Conservation (phyloP, 768 basidiomycete species). For the Suillus clintonianus region DNA sequence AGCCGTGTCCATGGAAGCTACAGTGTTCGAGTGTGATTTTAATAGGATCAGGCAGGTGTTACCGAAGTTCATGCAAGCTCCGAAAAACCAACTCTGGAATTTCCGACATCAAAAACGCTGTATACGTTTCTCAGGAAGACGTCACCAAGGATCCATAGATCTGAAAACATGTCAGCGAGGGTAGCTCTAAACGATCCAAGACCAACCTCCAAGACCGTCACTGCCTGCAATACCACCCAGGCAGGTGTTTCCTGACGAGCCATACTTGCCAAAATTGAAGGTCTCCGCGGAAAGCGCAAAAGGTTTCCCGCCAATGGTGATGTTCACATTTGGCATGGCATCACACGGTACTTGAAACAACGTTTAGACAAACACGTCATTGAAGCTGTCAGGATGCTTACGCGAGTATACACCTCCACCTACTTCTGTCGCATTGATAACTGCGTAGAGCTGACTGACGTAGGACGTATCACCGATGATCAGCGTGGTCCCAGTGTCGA, state of each 20-base stretch:
- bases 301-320: conserved; percentile 30
- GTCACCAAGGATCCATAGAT: conserved; percentile 39
- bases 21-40: neutral
- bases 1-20: neutral
- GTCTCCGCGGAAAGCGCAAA: conserved; percentile 32
- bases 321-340: conserved; percentile 32
- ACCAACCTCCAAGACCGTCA: conserved; percentile 23
- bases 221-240: conserved; percentile 18
- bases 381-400: neutral
- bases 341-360: conserved; percentile 23
- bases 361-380: conserved; percentile 5
- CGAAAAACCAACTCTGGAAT: conserved; percentile 45
- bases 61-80: conserved; percentile 18
- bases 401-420: conserved; percentile 40
- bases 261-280: conserved; percentile 38
- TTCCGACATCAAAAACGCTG: conserved; percentile 43
- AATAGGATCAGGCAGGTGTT: neutral
- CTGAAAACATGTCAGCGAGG: conserved; percentile 5
- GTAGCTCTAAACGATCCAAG: neutral
- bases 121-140: conserved; percentile 49
- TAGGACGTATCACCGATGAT: conserved; percentile 44
- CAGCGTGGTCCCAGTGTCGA: conserved; percentile 54
- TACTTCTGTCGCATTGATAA: conserved; percentile 30
- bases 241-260: conserved; percentile 13
- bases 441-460: conserved; percentile 31